These are phyloP conservation scores for Tuber magnatum DNA, from an alignment of 495 filamentous ascomycete species.

Conservation along the genomic window DNA sequence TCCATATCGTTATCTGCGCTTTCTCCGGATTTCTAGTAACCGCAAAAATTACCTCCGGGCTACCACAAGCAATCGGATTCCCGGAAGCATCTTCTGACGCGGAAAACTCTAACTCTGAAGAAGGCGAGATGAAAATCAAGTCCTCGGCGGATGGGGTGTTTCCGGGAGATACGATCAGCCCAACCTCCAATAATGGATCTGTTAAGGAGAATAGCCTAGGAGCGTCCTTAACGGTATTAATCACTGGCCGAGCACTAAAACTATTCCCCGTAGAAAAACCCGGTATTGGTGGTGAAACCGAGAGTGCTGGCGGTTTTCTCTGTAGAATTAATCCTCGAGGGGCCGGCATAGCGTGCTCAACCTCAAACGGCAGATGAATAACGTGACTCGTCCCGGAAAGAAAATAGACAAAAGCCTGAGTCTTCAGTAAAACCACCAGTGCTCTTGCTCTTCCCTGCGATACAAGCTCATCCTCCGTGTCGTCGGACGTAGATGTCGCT, in stretches of 20 bases:
- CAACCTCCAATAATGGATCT: constrained; percentile 80
- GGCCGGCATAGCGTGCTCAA: constrained; percentile 76
- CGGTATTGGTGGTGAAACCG: constrained; percentile 33
- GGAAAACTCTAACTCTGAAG: constrained; percentile 35
- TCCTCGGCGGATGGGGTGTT: constrained; percentile 55
- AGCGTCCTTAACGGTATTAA: constrained; percentile 45
- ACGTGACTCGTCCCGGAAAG: constrained; percentile 82
- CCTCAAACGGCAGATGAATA: constrained; percentile 87
- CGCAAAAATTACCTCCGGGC: constrained; percentile 57
- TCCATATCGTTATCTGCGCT: constrained; percentile 38
- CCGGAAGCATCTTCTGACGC: constrained; percentile 23
- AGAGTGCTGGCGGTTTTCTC: constrained; percentile 50
- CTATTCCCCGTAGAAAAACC: constrained; percentile 40
- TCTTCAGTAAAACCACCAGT: constrained; percentile 83
- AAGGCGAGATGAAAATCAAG: constrained; percentile 66
- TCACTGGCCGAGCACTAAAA: constrained; percentile 35
- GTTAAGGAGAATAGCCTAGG: constrained; percentile 78
- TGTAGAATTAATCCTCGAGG: constrained; percentile 78
- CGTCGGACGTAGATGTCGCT: constrained; percentile 20
- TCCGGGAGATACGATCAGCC: constrained; percentile 60
- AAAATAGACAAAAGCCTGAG: constrained; percentile 88
- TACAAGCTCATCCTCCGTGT: constrained; percentile 30
- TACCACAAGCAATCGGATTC: constrained; percentile 13
- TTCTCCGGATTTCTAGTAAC: constrained; percentile 69
- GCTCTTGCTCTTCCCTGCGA: constrained; percentile 53